Evolutionary conservation across 306 rosid genomes (phyloP).

Genomic region (Cucumis cinereus): DNA sequence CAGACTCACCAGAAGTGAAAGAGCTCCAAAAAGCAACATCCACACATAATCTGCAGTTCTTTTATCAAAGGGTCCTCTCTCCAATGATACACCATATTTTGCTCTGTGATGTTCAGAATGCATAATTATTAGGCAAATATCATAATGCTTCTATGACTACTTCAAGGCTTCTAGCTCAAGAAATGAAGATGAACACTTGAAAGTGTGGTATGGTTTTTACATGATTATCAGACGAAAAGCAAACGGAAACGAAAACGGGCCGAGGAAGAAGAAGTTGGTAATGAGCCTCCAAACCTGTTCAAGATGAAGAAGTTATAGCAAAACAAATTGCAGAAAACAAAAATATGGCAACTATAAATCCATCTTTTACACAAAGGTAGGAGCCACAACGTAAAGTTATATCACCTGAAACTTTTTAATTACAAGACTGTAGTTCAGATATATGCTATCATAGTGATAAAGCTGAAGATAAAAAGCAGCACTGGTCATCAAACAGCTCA

Average conservation of each 20-base stretch:
- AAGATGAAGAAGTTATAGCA: neutral
- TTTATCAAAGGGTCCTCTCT: conserved; percentile 68
- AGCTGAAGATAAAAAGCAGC: conserved; percentile 35
- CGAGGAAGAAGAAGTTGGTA: conserved; percentile 69
- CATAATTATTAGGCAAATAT: neutral
- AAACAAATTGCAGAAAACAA: neutral
- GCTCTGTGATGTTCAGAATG: conserved; percentile 30
- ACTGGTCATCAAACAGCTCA: conserved; percentile 53
- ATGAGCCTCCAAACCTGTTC: conserved; percentile 59
- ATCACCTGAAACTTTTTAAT: conserved; percentile 47
- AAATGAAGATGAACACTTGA: neutral
- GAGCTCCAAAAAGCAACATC: conserved; percentile 63
- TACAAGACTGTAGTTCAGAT: conserved; percentile 26
- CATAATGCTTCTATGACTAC: neutral
- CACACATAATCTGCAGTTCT: conserved; percentile 68
- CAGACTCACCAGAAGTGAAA: conserved; percentile 51
- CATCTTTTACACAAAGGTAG: neutral
- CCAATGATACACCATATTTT: conserved; percentile 60
- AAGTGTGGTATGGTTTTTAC: conserved; percentile 19
- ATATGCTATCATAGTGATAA: conserved; percentile 10
- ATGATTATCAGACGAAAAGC: conserved; percentile 41
- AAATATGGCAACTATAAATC: neutral
- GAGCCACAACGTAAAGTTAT: neutral
- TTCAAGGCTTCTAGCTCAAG: neutral
- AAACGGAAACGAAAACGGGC: conserved; percentile 43